These are phyloP conservation scores for Phytomonas serpens DNA, from an alignment of 208 protist genomes.

Conservation along the genomic window DNA sequence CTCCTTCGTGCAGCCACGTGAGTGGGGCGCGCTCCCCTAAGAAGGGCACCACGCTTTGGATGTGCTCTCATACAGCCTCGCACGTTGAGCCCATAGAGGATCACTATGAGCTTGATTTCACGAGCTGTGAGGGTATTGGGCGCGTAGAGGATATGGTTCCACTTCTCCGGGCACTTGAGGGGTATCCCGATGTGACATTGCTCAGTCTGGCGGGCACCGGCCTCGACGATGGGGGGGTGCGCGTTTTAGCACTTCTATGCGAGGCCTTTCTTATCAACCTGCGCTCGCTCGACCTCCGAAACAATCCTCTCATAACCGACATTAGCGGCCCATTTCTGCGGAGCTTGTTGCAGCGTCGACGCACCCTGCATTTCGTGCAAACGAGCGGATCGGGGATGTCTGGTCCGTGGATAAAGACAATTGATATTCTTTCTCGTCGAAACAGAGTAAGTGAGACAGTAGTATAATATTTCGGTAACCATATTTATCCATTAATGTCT, in stretches of 20 bases:
- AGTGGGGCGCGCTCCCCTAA: not conserved
- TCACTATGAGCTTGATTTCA: not conserved
- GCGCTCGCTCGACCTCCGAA: constrained; percentile 20
- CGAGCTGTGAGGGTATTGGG: not conserved
- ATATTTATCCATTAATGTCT: not conserved
- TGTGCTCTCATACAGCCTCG: not conserved
- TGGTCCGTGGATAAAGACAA: not conserved
- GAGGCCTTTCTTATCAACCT: constrained; percentile 30
- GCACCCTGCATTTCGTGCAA: not conserved
- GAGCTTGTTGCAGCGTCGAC: constrained; percentile 7
- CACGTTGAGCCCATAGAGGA: not conserved
- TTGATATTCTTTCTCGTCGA: not conserved
- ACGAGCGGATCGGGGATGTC: not conserved
- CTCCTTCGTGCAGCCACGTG: not conserved
- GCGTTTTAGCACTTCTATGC: constrained; percentile 25
- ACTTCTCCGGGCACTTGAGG: not conserved
- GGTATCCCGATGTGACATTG: not conserved
- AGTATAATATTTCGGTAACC: not conserved
- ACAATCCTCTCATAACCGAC: constrained; percentile 21
- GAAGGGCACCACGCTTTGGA: not conserved
- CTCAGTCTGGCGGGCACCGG: not conserved
- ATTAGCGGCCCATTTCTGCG: constrained; percentile 3
- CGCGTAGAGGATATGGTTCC: not conserved
- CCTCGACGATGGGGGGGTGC: not conserved
- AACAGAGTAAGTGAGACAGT: not conserved